A percentile compares a stretch with the other conserved stretches of the same genome.
phyloP scores from a whole-genome alignment of 192 early-diverging fungal genomes.

The Coemansia sp. region DNA sequence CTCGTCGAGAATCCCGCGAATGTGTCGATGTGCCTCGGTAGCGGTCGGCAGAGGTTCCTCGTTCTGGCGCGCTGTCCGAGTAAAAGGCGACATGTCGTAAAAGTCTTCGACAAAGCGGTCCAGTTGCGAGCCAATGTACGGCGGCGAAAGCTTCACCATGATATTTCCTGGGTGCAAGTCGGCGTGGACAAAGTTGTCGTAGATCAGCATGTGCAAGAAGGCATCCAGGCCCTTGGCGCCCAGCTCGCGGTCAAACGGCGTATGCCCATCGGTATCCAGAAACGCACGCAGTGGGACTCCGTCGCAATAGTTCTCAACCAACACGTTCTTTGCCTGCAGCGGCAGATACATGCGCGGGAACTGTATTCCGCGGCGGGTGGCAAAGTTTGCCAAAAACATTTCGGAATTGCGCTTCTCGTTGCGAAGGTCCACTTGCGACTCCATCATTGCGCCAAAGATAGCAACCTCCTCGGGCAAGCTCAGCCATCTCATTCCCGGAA shows the following conservation, averaged over 20 bases:
- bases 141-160: constrained; percentile 76
- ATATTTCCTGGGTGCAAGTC: constrained; percentile 97
- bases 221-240: constrained; percentile 82
- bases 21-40: constrained; percentile 31
- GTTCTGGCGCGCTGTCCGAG: constrained; percentile 6
- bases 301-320: constrained; percentile 84
- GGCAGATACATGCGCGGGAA: constrained; percentile 67
- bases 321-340: constrained; percentile 60
- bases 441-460: constrained; percentile 93
- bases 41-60: constrained; percentile 25
- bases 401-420: constrained; percentile 76
- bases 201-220: constrained; percentile 88
- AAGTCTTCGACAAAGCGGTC: constrained; percentile 54
- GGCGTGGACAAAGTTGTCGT: constrained; percentile 94
- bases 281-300: constrained; percentile 78
- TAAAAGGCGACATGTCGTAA: constrained; percentile 56
- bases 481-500: constrained; percentile 87
- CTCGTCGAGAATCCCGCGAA: constrained; percentile 25
- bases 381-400: constrained; percentile 64
- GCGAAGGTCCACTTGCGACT: constrained; percentile 82
- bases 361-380: constrained; percentile 52
- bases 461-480: constrained; percentile 86
- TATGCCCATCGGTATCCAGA: constrained; percentile 62
- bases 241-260: constrained; percentile 72
- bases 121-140: constrained; percentile 58